Evolutionary conservation across 305 asterid species (phyloP), one percentile per base, ranked within the genome.

Genomic region (Rubia balearica): DNA sequence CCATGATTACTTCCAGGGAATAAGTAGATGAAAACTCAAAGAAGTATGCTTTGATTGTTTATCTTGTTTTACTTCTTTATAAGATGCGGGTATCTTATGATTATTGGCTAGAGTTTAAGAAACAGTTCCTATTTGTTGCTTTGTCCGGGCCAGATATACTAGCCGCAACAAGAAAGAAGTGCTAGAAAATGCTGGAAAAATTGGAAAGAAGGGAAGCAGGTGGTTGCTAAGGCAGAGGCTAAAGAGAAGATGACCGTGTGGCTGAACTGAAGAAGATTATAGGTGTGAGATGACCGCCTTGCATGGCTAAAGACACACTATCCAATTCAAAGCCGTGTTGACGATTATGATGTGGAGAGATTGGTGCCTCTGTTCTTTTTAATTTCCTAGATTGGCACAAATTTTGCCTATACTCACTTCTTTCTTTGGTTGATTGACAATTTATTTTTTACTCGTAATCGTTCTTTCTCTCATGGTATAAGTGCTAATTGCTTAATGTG

Each of bases 261-360:
- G 84, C 88, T 6, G 85, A 74, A 78, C 78, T 89, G 82, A 93
- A 86, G 79, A 84, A 42, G 82, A 72, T 84, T 36, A 76, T 96
- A 75, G 97, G 98, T 60, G 96, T 86, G 77, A 85, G 92, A 81
- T 90, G 97, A 97, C 90, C 89, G 75, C 96, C 91, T 74, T 83
- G 84, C 76, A 70, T 90, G 69, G 87, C 88, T 67, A 83, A 78
- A 79, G 80, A 83, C 27, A 86, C 76, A 84, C 48, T 43, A 27
- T 27, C 30, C 2, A 27, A 27, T 27, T 27, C 30, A 27, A 27
- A 27, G 30, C 30, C 1, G 30, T 27, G 30, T 27, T 27, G 30
- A 27, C 30, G 30, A 27, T 27, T 27, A 1, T 27, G 30, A 27
- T 27, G 30, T 27, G 30, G 30, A 27, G 30, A 27, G 30, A 27